A percentile compares a stretch with the other conserved stretches of the same genome.
These are phyloP conservation scores for Rhytidiadelphus loreus DNA, from an alignment of 225 moss, liverwort and hornwort species.

Conservation along the genomic window DNA sequence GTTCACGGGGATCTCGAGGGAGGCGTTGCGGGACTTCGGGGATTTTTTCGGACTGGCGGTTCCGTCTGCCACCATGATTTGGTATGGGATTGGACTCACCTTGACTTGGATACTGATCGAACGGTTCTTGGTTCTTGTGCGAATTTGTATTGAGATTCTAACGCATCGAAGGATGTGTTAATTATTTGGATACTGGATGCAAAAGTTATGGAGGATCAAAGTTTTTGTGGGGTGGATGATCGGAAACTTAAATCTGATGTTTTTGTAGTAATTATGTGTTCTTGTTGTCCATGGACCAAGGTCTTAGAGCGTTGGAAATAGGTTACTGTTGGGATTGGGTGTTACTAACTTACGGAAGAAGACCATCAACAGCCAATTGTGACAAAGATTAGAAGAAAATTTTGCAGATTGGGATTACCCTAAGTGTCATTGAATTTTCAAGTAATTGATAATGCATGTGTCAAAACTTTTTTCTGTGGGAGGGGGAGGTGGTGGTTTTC, in stretches of 20 bases:
- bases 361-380: not conserved
- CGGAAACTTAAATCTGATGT: not conserved
- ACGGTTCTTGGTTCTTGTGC: not conserved
- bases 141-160: not conserved
- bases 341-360: not conserved
- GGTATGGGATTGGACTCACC: slow-evolving; percentile 1
- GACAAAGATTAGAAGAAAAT: not conserved
- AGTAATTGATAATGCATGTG: not conserved
- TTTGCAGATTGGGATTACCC: not conserved
- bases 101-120: not conserved
- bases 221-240: not conserved
- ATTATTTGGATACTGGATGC: not conserved
- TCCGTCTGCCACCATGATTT: slow-evolving; percentile 35
- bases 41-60: slow-evolving; percentile 26
- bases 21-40: slow-evolving; percentile 24
- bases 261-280: not conserved
- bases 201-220: not conserved
- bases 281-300: not conserved
- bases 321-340: not conserved
- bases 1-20: slow-evolving; percentile 15
- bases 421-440: too few species aligned
- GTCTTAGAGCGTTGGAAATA: not conserved
- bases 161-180: not conserved
- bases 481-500: not conserved
- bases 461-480: not conserved